Percentiles rank a stretch among this genome's conserved stretches.
These are phyloP conservation scores for Pholiota conissans DNA, from an alignment of 768 basidiomycete species.

Conservation along the genomic window DNA sequence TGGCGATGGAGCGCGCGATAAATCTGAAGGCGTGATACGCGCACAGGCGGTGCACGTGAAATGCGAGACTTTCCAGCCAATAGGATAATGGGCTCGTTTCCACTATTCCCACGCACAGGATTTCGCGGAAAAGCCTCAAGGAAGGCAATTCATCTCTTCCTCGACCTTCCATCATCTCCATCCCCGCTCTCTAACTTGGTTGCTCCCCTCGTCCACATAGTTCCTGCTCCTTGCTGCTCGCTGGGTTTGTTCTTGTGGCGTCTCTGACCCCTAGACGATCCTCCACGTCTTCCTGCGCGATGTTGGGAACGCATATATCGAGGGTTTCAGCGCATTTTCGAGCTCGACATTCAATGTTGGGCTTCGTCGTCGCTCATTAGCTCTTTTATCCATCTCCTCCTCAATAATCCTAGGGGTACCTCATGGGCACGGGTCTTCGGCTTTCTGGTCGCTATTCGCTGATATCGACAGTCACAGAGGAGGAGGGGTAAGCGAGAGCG, in stretches of 20 bases:
- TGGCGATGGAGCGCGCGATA: neutral
- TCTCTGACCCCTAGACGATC: no score
- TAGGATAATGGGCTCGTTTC: constrained; percentile 12
- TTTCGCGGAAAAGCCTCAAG: constrained; percentile 19
- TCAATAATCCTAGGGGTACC: no score
- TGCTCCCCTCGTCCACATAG: neutral
- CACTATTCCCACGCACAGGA: constrained; percentile 6
- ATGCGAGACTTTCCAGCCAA: constrained; percentile 2
- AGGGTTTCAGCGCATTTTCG: no score
- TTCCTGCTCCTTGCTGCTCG: no score
- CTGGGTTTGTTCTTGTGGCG: no score
- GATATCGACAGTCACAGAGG: neutral
- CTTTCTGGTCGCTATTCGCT: no score
- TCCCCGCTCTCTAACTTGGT: neutral
- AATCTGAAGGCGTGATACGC: neutral
- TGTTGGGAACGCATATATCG: no score
- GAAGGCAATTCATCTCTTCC: neutral
- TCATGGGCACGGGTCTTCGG: no score
- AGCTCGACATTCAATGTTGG: no score
- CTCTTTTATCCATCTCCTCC: no score
- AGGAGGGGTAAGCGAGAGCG: constrained; percentile 17
- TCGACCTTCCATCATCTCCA: constrained; percentile 3
- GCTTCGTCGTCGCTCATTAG: no score
- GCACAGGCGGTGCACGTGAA: neutral
- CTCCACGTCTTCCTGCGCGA: no score